Evolutionary conservation across 208 protist genomes (phyloP).

Genomic region (Zelonia costaricensis): DNA sequence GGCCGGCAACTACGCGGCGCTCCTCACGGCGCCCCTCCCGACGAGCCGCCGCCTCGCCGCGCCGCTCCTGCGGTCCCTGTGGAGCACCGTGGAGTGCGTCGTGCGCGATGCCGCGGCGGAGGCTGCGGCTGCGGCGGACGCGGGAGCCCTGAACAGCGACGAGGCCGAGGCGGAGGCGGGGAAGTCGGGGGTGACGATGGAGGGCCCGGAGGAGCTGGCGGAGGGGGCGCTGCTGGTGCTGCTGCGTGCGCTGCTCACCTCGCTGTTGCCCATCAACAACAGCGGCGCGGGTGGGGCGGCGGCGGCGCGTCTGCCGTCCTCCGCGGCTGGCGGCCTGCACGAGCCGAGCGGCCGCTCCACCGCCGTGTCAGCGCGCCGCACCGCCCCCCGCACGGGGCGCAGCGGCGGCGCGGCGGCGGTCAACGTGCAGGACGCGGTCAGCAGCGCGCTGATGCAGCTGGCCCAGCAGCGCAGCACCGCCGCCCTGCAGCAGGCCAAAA

Average conservation of each 20-base stretch:
- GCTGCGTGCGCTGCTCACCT: conserved; percentile 11
- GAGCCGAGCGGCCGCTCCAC: not conserved
- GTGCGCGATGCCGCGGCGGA: conserved; percentile 15
- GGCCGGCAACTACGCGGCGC: conserved; percentile 15
- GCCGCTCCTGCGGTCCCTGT: conserved; percentile 10
- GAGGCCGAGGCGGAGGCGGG: not conserved
- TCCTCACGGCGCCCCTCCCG: conserved; percentile 16
- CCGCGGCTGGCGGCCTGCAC: no score
- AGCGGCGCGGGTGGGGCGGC: no score
- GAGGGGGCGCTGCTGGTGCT: conserved; percentile 21
- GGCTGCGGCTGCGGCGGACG: not conserved
- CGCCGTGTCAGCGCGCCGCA: not conserved
- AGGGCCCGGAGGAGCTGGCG: not conserved
- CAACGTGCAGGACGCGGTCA: conserved; percentile 7
- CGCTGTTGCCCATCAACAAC: not conserved
- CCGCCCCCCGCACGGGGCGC: not conserved
- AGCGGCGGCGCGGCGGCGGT: not conserved
- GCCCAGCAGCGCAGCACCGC: conserved; percentile 14
- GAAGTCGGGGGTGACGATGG: not conserved
- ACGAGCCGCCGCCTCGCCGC: conserved; percentile 11
- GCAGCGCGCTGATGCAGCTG: conserved; percentile 3
- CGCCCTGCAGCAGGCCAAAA: conserved; percentile 4
- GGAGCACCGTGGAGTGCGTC: conserved; percentile 14
- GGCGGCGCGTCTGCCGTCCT: not conserved
- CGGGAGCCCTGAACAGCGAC: not conserved